Evolutionary conservation across 495 filamentous ascomycete species (phyloP).

Genomic region (Bacidia gigantensis): DNA sequence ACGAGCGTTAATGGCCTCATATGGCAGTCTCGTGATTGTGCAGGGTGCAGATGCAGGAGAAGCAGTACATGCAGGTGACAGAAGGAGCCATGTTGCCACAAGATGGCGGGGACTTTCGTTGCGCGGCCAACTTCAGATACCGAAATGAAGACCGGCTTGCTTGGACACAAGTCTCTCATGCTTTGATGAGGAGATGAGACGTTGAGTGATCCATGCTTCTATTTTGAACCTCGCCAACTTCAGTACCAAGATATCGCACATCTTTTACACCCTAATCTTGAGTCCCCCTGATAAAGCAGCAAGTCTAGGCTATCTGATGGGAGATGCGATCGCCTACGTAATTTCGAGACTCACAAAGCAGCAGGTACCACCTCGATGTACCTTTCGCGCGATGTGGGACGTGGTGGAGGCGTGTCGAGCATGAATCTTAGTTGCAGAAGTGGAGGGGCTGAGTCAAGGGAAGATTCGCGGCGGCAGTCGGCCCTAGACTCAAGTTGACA

Average conservation of each 20-base stretch:
- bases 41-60: not conserved
- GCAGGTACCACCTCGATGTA: not conserved
- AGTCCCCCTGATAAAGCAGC: not conserved
- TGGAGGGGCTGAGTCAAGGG: constrained; percentile 7
- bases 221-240: not conserved
- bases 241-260: not conserved
- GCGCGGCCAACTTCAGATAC: not conserved
- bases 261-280: not conserved
- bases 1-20: not conserved
- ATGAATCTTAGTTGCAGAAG: constrained; percentile 9
- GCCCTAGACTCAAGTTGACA: not conserved
- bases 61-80: not conserved
- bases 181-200: not conserved
- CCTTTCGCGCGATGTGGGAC: not conserved
- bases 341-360: constrained; percentile 10
- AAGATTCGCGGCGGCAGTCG: not conserved
- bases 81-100: not conserved
- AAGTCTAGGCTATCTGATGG: constrained; percentile 1
- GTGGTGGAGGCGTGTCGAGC: constrained; percentile 5
- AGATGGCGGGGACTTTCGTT: not conserved
- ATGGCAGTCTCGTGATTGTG: not conserved
- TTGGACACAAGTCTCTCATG: not conserved
- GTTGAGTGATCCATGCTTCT: not conserved
- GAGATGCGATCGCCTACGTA: constrained; percentile 6
- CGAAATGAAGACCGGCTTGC: not conserved